Base-by-base conservation (phyloP, 257 asterid genomes). In the Petrea volubilis region DNA sequence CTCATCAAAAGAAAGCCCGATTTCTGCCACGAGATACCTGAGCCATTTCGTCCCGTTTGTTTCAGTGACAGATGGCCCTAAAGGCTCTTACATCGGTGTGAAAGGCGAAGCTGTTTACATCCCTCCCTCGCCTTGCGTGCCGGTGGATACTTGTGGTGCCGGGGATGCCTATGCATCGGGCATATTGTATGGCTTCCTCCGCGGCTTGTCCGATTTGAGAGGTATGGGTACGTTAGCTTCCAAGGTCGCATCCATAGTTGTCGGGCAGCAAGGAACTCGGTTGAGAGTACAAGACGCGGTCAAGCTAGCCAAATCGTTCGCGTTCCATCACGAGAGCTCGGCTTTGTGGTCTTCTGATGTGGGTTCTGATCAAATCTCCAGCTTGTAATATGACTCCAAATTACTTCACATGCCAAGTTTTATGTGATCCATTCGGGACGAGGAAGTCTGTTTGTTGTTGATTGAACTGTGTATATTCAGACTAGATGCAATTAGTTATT, bases 151-250 rank as follows among this genome's bases (percentile, higher is more conserved):
- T 40, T 94, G 99, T 80, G 99, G 99, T 41, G 99, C 99, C 29
- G 99, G 99, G 56, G 99, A 94, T 83, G 99, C 98, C 36, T 94
- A 94, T 70, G 99, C 99, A 52, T 88, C 99, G 9, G 99, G 99
- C 64, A 78, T 94, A 53, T 82, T 94, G 70, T 94, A 94, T 60
- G 92, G 98, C 53, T 38, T 94, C 36, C 77, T 87, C 33, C 81
- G 79, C 8, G 96, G 95, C 0, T 84, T 77, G 23, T 81, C 97
- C 27, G 95, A 91, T 82, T 65, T 88, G 77, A 91, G 80, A 81
- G 92, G 80, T 52, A 78, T 94, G 85, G 99, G 99, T 73, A 38
- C 85, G 13, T 74, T 91, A 74, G 99, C 98, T 25, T 89, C 99
- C 31, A 91, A 91, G 80, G 93, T 94, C 33, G 99, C 99, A 71